Evolutionary conservation across 495 filamentous ascomycete species (phyloP).

Genomic region (Chaetomium cochliodes): DNA sequence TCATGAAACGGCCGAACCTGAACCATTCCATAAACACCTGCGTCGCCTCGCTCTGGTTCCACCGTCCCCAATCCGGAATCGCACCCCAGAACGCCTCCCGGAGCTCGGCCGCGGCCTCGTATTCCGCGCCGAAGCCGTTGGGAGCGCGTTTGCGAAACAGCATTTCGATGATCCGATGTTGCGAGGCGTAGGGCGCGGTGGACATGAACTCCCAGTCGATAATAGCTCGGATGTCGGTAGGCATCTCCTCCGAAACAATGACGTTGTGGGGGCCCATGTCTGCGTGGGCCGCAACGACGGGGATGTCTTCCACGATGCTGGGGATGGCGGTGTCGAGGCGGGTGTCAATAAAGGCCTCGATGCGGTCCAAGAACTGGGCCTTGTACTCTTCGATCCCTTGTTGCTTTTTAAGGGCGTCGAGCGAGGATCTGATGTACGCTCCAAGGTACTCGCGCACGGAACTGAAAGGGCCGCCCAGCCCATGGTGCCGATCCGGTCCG

Average conservation of each 20-base stretch:
- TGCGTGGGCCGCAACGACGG: slow-evolving; percentile 28
- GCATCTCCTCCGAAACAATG: slow-evolving; percentile 22
- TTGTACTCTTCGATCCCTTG: slow-evolving; percentile 33
- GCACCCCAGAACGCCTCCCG: background rate
- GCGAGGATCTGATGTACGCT: slow-evolving; percentile 23
- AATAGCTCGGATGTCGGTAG: slow-evolving; percentile 22
- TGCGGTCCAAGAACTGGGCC: slow-evolving; percentile 19
- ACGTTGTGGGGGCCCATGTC: slow-evolving; percentile 32
- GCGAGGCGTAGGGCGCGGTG: slow-evolving; percentile 17
- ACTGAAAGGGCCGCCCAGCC: slow-evolving; percentile 23
- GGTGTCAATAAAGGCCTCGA: slow-evolving; percentile 23
- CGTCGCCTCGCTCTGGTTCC: background rate
- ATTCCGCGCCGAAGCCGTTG: background rate
- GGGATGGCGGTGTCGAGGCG: slow-evolving; percentile 22
- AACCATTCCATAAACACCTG: background rate
- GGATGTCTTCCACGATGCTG: slow-evolving; percentile 27
- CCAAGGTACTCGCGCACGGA: slow-evolving; percentile 25
- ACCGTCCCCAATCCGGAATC: background rate
- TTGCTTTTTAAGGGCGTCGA: slow-evolving; percentile 26
- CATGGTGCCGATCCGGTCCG: background rate
- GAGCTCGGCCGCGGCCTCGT: background rate
- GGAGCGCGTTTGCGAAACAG: background rate
- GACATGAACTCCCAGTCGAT: slow-evolving; percentile 34
- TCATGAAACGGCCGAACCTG: background rate
- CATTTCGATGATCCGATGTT: background rate